Evolutionary conservation across 768 basidiomycete species (phyloP).

Genomic region (Leucocoprinus birnbaumii): DNA sequence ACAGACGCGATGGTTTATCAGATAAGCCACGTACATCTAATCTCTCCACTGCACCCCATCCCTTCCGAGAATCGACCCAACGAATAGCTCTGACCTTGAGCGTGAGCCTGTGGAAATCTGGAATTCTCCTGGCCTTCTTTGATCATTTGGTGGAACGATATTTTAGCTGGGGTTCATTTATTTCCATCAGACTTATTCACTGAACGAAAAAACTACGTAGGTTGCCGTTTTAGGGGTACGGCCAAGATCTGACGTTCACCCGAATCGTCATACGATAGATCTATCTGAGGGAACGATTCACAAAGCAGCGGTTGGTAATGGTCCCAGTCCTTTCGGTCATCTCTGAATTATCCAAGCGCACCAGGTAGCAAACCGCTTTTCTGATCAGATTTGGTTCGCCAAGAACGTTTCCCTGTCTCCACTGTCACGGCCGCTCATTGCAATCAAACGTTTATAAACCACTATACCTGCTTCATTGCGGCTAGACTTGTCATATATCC

Average conservation of each 20-base stretch:
- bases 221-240: background rate
- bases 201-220: background rate
- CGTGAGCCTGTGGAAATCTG: background rate
- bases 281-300: constrained; percentile 7
- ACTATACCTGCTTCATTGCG: background rate
- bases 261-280: constrained; percentile 9
- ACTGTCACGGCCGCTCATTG: background rate
- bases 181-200: background rate
- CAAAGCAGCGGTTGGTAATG: constrained; percentile 2
- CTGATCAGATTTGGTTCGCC: background rate
- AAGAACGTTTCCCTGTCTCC: background rate
- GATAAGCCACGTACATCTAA: constrained; percentile 13
- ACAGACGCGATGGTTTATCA: constrained; percentile 16
- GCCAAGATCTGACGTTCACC: constrained; percentile 6
- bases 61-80: background rate
- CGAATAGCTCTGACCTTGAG: background rate
- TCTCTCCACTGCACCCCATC: background rate
- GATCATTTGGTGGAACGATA: background rate
- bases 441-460: constrained; percentile 19
- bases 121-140: background rate
- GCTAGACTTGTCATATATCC: constrained; percentile 1
- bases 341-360: constrained; percentile 1
- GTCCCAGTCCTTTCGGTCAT: constrained; percentile 6
- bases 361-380: constrained; percentile 1
- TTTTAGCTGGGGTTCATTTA: background rate